phyloP scores from a whole-genome alignment of 2,329 filamentous ascomycete species.

The Hysterium pulicare region DNA sequence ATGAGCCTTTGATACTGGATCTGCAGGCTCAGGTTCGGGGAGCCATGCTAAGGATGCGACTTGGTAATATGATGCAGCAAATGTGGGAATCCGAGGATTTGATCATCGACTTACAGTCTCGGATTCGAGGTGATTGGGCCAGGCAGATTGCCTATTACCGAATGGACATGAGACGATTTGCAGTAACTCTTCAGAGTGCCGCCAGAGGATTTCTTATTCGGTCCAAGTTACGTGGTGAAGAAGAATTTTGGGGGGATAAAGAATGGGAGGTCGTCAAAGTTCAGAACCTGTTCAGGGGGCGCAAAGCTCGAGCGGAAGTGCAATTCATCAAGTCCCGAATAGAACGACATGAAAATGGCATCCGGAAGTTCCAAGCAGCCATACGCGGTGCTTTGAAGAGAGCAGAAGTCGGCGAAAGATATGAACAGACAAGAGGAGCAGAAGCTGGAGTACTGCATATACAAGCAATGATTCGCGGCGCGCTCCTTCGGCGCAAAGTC shows the following conservation, averaged over 20 bases:
- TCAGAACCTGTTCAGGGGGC: constrained; percentile 75
- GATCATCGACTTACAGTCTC: constrained; percentile 78
- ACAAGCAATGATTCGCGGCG: constrained; percentile 61
- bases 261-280: constrained; percentile 72
- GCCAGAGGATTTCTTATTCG: constrained; percentile 74
- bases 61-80: constrained; percentile 80
- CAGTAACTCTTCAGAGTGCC: constrained; percentile 73
- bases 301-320: constrained; percentile 49
- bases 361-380: constrained; percentile 55
- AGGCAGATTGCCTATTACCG: constrained; percentile 80
- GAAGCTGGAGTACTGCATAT: constrained; percentile 56
- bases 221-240: constrained; percentile 57
- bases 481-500: constrained; percentile 59
- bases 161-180: constrained; percentile 77
- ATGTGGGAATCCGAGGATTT: constrained; percentile 83
- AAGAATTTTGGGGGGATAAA: constrained; percentile 65
- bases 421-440: constrained; percentile 60
- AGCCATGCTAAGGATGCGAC: constrained; percentile 69
- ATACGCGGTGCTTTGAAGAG: constrained; percentile 49
- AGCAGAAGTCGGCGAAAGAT: constrained; percentile 46
- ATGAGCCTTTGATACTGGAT: constrained; percentile 68
- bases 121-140: constrained; percentile 82
- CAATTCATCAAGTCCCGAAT: constrained; percentile 47
- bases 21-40: constrained; percentile 85
- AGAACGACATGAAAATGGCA: constrained; percentile 43